Evolutionary conservation across 2,329 filamentous ascomycete genomes (phyloP).

Genomic region (Ophiostoma novo-ulmi): DNA sequence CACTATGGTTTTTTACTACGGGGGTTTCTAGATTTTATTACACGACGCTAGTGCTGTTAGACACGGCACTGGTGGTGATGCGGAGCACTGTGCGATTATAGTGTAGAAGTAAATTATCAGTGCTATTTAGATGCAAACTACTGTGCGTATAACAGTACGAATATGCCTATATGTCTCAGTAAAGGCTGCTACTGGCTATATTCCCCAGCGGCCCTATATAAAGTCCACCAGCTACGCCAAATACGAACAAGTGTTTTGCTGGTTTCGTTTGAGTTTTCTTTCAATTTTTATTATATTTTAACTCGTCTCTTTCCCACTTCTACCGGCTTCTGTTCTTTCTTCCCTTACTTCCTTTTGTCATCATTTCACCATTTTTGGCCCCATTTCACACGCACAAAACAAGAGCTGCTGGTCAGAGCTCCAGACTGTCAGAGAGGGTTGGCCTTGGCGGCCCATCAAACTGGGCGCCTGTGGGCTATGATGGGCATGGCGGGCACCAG

Average conservation of each 20-base stretch:
- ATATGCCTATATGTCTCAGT: no score
- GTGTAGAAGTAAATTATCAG: neutral
- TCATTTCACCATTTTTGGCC: neutral
- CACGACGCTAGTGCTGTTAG: neutral
- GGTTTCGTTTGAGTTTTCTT: neutral
- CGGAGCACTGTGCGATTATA: neutral
- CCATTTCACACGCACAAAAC: conserved; percentile 6
- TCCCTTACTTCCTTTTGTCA: neutral
- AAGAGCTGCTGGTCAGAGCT: neutral
- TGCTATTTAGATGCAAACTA: no score
- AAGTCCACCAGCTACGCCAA: neutral
- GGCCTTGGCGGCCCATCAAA: conserved; percentile 11
- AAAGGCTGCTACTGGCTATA: neutral
- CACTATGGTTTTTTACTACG: no score
- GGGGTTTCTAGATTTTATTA: no score
- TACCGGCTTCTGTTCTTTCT: neutral
- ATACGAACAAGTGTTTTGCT: neutral
- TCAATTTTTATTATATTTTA: neutral
- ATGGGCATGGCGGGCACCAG: neutral
- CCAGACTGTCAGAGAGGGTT: conserved; percentile 1
- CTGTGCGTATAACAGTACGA: no score
- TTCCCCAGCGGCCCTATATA: neutral
- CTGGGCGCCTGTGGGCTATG: neutral
- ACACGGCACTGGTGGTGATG: neutral
- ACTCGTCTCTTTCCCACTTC: neutral